Evolutionary conservation across 805 yeast species (phyloP), one percentile per base, ranked within the genome.

Genomic region (Hanseniaspora vineae): DNA sequence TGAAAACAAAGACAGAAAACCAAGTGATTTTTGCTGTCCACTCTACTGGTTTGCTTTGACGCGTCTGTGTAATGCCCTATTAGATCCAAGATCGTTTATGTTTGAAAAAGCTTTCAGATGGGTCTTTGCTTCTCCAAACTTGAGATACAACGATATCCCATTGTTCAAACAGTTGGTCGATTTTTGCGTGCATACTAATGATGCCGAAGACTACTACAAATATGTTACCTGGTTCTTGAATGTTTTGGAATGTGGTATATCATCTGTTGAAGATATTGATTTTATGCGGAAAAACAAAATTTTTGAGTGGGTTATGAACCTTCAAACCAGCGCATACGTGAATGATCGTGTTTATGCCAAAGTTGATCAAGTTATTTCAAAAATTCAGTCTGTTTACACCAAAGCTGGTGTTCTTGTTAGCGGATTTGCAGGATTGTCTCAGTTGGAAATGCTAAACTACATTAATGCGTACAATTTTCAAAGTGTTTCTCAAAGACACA

Each of bases 41-140:
- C 52, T 81, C 15, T 66, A 80, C n/a, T 75, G 82, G 64, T 65
- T 69, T 15, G 58, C 77, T 47, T 61, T 80, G 39, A 73, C 86
- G 0, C 71, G 75, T 46, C 59, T 87, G 37, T 65, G 78, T 3
- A 74, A 77, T 2, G 67, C 85, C 1, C 59, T 85, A 49, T 60
- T 70, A 6, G 77, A 80, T 51, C 96, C 97, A 0, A 77, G 80
- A 0, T 90, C 85, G 52, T 73, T 71, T 54, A 60, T 90, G 18
- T 84, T 81, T 61, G 96, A 88, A 52, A 77, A 77, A 53, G 76
- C 78, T 0, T 77, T 71, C 55, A 73, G 81, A 50, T 86, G 79
- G 72, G 69, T 88, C 11, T 65, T 86, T 33, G 66, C 65, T 46
- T 58, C 62, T n/a, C 71, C 73, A 31, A 53, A 58, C 17, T 53